phyloP scores from a whole-genome alignment of 2,329 filamentous ascomycete genomes.

The Capronia epimyces region DNA sequence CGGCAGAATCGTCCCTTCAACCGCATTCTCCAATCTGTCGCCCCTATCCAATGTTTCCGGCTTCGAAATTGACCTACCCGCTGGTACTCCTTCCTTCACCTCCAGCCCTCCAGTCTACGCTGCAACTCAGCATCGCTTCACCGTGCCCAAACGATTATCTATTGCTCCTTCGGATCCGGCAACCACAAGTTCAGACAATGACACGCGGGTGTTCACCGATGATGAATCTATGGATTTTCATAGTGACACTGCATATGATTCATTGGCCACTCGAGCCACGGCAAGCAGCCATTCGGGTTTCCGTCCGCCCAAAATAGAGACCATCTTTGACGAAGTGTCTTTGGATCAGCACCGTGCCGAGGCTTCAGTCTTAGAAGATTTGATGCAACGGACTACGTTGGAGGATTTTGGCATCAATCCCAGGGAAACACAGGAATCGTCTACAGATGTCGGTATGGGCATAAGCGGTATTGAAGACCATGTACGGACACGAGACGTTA shows the following conservation, averaged over 20 bases:
- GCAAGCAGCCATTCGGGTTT: slow-evolving; percentile 49
- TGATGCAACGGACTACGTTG: slow-evolving; percentile 25
- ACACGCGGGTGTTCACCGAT: slow-evolving; percentile 53
- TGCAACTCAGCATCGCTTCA: slow-evolving; percentile 18
- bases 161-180: slow-evolving; percentile 54
- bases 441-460: slow-evolving; percentile 19
- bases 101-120: slow-evolving; percentile 23
- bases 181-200: slow-evolving; percentile 56
- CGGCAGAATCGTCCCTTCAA: slow-evolving; percentile 25
- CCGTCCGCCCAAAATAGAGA: slow-evolving; percentile 56
- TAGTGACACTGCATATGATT: slow-evolving; percentile 59
- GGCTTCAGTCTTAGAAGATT: slow-evolving; percentile 13
- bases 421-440: neutral
- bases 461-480: slow-evolving; percentile 17
- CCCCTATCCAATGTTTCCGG: slow-evolving; percentile 30
- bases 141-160: slow-evolving; percentile 47
- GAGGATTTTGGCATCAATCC: slow-evolving; percentile 7
- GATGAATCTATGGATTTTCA: slow-evolving; percentile 58
- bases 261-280: slow-evolving; percentile 55
- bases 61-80: slow-evolving; percentile 31
- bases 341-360: slow-evolving; percentile 9
- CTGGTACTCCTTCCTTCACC: slow-evolving; percentile 26
- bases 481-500: slow-evolving; percentile 6
- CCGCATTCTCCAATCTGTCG: slow-evolving; percentile 27
- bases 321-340: slow-evolving; percentile 54